A percentile compares a stretch with the other conserved stretches of the same genome.
Evolutionary conservation across 1,139 yeast genomes (phyloP).

Genomic region (Insectozyma bohioensis): DNA sequence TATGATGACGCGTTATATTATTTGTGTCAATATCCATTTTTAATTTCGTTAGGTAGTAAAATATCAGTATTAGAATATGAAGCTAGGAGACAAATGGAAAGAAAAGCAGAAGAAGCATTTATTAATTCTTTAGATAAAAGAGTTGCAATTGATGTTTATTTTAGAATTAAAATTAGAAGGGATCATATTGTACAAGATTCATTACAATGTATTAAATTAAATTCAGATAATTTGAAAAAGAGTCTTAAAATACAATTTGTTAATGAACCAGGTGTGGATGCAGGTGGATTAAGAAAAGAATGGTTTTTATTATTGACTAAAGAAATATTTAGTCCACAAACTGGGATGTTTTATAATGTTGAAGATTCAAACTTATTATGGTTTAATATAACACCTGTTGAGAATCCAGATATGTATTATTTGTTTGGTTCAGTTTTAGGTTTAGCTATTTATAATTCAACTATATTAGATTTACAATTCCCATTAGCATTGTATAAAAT

Average conservation of each 20-base stretch:
- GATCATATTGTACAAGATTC: constrained; percentile 73
- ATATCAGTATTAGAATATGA: constrained; percentile 80
- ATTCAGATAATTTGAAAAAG: constrained; percentile 67
- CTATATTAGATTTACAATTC: constrained; percentile 75
- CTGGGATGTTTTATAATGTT: constrained; percentile 60
- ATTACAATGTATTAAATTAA: constrained; percentile 56
- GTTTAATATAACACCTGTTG: constrained; percentile 58
- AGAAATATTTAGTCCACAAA: constrained; percentile 64
- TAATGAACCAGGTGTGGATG: constrained; percentile 91
- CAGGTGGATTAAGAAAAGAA: constrained; percentile 90
- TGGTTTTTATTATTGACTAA: constrained; percentile 81
- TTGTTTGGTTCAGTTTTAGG: constrained; percentile 86
- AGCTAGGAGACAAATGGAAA: constrained; percentile 78
- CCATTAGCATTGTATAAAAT: constrained; percentile 79
- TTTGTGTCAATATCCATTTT: constrained; percentile 82
- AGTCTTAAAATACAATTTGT: constrained; percentile 75
- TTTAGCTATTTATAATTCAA: constrained; percentile 85
- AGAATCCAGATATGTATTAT: constrained; percentile 57
- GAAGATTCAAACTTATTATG: constrained; percentile 74
- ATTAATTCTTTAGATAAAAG: constrained; percentile 67
- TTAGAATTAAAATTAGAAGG: constrained; percentile 69
- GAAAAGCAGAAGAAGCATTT: constrained; percentile 88
- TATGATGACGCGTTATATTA: constrained; percentile 39
- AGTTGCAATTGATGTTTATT: constrained; percentile 62
- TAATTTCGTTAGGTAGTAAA: constrained; percentile 79